Evolutionary conservation across 225 moss, liverwort and hornwort genomes (phyloP), one percentile per base, ranked within the genome.

Genomic region (Polytrichum commune): DNA sequence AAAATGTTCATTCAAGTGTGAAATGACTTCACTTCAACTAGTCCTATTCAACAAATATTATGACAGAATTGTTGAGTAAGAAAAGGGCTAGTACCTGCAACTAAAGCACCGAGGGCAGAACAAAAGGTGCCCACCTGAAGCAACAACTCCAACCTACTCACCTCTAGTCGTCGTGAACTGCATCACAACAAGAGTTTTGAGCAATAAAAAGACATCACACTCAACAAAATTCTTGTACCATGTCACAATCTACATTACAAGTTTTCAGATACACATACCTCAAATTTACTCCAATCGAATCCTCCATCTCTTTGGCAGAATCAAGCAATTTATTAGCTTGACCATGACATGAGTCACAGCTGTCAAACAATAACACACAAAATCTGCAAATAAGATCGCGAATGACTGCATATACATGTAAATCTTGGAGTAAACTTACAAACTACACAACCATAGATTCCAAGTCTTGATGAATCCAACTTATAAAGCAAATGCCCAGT

Each of bases 61-160:
- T 46, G 46, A 46, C 13, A 46, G 13, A 4, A 46, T 46, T 46
- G 46, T 46, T 0, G 4, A 46, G 46, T 46, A 16, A 46, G 46
- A 16, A 46, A 46, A 46, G 16, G 46, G 46, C 46, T 46, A 23
- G 23, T 82, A 96, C 96, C 96, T 80, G 96, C 96, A 77, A 98
- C 76, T 7, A 98, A 90, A 82, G 98, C 98, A 69, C 98, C 98
- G 27, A 98, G 86, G 54, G 98, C 98, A 73, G 93, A 82, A 83
- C 98, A 98, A 77, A 98, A 98, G 29, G 98, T 98, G 72, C 75
- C 95, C 87, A 98, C 98, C 79, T 98, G 93, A 68, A 98, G 93
- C 58, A 98, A 87, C 26, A 98, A 86, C 89, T 98, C 98, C 58
- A 98, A 82, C 24, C 94, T 90, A 75, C 91, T 98, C 77, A 98